Conservation (phyloP, 2,329 filamentous ascomycete species). For the Botryotinia narcissicola region DNA sequence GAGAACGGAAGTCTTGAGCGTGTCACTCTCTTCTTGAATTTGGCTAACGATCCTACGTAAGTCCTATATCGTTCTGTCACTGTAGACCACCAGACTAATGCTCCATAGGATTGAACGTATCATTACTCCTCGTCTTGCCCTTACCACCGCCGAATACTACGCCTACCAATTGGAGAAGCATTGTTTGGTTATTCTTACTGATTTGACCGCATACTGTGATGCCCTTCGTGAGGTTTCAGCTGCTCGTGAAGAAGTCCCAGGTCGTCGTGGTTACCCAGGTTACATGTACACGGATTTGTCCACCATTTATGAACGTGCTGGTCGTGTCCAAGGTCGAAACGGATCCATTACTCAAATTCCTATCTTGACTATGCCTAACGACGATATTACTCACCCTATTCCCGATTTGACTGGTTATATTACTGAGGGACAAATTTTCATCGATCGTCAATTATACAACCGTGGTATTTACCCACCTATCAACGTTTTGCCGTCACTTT, state of each 20-base stretch:
- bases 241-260: conserved; percentile 96
- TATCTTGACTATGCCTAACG: conserved; percentile 99
- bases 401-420: conserved; percentile 99
- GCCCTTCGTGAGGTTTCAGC: conserved; percentile 98
- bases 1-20: conserved; percentile 99
- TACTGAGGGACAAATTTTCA: conserved; percentile 97
- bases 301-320: conserved; percentile 98
- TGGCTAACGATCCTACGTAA: conserved; percentile 97
- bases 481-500: conserved; percentile 96
- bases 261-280: conserved; percentile 98
- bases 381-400: conserved; percentile 98
- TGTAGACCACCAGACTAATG: conserved; percentile 20
- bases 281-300: conserved; percentile 99
- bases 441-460: conserved; percentile 91
- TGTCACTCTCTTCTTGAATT: conserved; percentile 95
- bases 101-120: conserved; percentile 88
- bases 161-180: conserved; percentile 99
- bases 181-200: conserved; percentile 96
- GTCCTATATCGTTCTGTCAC: conserved; percentile 39
- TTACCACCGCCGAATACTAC: conserved; percentile 99
- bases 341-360: conserved; percentile 99
- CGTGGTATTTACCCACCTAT: conserved; percentile 98
- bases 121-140: conserved; percentile 95
- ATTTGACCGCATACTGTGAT: conserved; percentile 97
- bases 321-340: conserved; percentile 93